A percentile compares a stretch with the other conserved stretches of the same genome.
These are phyloP conservation scores for Suhomyces sp. DNA, from an alignment of 805 yeast species.

Conservation along the genomic window DNA sequence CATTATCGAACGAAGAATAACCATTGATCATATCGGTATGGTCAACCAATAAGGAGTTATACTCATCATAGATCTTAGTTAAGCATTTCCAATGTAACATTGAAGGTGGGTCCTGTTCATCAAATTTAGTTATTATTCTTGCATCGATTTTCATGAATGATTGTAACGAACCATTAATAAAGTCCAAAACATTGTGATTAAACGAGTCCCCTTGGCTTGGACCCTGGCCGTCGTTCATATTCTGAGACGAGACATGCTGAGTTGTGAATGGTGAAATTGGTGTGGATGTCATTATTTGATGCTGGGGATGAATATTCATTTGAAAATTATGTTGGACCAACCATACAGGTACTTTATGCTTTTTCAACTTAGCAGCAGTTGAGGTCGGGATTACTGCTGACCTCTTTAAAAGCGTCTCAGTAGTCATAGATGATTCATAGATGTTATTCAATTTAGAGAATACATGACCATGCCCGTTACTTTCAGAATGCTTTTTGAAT, in stretches of 20 bases:
- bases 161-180: slow-evolving; percentile 22
- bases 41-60: slow-evolving; percentile 18
- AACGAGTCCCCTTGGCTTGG: background rate
- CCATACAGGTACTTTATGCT: slow-evolving; percentile 18
- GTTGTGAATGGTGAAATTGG: slow-evolving; percentile 14
- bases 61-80: slow-evolving; percentile 22
- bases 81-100: slow-evolving; percentile 31
- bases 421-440: slow-evolving; percentile 1
- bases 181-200: slow-evolving; percentile 8
- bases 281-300: slow-evolving; percentile 18
- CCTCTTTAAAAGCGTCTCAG: slow-evolving; percentile 1
- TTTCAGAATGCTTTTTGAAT: slow-evolving; percentile 2
- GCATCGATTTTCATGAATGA: slow-evolving; percentile 25
- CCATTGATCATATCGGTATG: slow-evolving; percentile 34
- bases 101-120: slow-evolving; percentile 7
- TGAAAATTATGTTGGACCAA: slow-evolving; percentile 10
- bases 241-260: background rate
- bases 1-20: slow-evolving; percentile 15
- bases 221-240: slow-evolving; percentile 5
- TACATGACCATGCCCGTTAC: slow-evolving; percentile 4
- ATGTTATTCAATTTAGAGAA: slow-evolving; percentile 6
- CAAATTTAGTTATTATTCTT: slow-evolving; percentile 3
- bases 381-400: slow-evolving; percentile 2
- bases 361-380: slow-evolving; percentile 4
- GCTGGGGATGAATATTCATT: slow-evolving; percentile 1